Evolutionary conservation across 176 grass and related monocot species (phyloP), one percentile per base, ranked within the genome.

Genomic region (Phragmites australis): DNA sequence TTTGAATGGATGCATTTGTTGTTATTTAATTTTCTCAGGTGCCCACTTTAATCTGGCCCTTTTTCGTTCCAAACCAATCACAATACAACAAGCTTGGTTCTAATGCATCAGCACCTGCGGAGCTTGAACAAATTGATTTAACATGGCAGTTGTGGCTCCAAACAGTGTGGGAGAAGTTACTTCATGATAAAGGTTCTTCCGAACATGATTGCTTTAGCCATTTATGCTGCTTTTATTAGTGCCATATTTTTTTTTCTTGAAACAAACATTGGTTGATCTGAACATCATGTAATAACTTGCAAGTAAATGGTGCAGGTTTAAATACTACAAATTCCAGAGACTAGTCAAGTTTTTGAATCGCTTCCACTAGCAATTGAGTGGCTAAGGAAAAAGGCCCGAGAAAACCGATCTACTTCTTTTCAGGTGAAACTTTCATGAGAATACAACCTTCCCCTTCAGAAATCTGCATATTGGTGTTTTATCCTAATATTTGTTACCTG

Each of bases 51-150:
- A 91, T 37, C 59, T 91, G 75, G 96, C 93, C 12, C 41, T 99
- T 44, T 99, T 99, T 91, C n/a, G 92, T 93, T 79, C 96, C 96
- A 68, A 99, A 99, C 77, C 92, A 93, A 55, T 99, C 96, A 52
- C 88, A 89, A 79, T 86, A 87, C 84, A 91, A 93, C 55, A 99
- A 99, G 80, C 86, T 99, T 73, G 90, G 90, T 76, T 88, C 90
- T 71, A 88, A 89, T 50, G 67, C 79, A 68, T 88, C 90, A 68
- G 73, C 93, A 76, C 92, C 93, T 70, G 76, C 88, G 42, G 92
- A 91, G 63, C 90, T 93, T 70, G 86, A 95, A 60, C 29, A 93
- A 83, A 85, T 95, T 73, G 92, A 99, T 87, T 74, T 99, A 48
- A 93, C 96, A 68, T 99, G 92, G 92, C 96, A 99, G 50, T 59